These are phyloP conservation scores for Epichloe bromicola DNA, from an alignment of 2,329 filamentous ascomycete species.

Conservation along the genomic window DNA sequence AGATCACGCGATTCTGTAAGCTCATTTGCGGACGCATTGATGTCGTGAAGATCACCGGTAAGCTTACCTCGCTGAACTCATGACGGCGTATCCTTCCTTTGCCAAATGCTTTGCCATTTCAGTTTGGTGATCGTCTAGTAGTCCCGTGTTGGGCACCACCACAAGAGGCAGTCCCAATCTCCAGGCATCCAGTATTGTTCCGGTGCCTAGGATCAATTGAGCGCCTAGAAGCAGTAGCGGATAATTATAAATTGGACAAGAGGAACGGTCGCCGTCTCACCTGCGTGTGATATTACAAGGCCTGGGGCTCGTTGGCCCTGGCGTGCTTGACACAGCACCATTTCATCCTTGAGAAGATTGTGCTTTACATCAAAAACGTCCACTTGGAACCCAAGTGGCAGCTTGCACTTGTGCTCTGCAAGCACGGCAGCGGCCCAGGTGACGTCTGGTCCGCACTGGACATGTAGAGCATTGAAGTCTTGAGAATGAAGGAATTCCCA, in stretches of 20 bases:
- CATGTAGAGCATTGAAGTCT: conserved; percentile 56
- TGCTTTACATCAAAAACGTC: conserved; percentile 20
- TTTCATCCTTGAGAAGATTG: conserved; percentile 29
- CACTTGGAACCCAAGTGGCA: conserved; percentile 15
- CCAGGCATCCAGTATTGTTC: conserved; percentile 75
- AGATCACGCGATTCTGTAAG: no score
- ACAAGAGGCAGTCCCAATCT: conserved; percentile 64
- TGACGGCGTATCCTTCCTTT: conserved; percentile 61
- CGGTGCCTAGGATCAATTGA: conserved; percentile 50
- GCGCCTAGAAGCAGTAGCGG: neutral
- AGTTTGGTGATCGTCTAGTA: conserved; percentile 83
- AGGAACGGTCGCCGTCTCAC: conserved; percentile 32
- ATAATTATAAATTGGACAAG: no score
- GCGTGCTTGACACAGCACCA: conserved; percentile 38
- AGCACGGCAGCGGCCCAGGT: conserved; percentile 17
- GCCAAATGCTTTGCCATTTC: conserved; percentile 72
- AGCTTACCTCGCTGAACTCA: conserved; percentile 49
- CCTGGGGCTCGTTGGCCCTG: conserved; percentile 44
- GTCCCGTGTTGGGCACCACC: conserved; percentile 70
- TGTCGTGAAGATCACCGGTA: neutral
- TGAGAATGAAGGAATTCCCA: conserved; percentile 43
- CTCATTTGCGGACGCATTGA: neutral
- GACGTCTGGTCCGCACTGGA: conserved; percentile 71
- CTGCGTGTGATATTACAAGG: conserved; percentile 78
- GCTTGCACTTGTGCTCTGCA: conserved; percentile 8